A percentile compares a stretch with the other conserved stretches of the same genome.
These are phyloP conservation scores for Colletotrichum sansevieriae DNA, from an alignment of 2,329 filamentous ascomycete genomes.

Conservation along the genomic window DNA sequence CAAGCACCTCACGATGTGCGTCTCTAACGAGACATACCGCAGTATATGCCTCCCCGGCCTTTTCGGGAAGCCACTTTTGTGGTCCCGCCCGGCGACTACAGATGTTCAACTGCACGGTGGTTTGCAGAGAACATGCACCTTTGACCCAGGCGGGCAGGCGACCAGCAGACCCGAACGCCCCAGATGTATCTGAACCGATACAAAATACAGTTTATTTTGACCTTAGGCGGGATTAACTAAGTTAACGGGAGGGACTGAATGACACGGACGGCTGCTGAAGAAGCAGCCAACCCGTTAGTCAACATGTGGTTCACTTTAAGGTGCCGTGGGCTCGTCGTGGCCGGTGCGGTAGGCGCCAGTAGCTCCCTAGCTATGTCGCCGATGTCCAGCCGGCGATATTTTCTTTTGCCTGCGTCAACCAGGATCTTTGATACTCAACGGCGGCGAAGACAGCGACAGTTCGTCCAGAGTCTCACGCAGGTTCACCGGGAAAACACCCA, in stretches of 20 bases:
- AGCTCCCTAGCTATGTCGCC: neutral
- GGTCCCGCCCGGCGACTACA: neutral
- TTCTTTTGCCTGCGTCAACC: slow-evolving; percentile 4
- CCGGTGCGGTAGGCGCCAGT: no score
- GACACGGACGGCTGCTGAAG: slow-evolving; percentile 22
- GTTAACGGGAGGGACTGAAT: neutral
- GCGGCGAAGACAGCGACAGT: neutral
- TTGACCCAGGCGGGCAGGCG: no score
- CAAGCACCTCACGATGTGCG: no score
- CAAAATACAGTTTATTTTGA: neutral
- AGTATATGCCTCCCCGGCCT: neutral
- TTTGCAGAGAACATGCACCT: no score
- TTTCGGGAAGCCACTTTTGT: neutral
- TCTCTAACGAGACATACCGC: no score
- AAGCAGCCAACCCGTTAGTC: slow-evolving; percentile 1
- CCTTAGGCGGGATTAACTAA: slow-evolving; percentile 2
- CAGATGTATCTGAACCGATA: neutral
- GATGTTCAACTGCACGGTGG: no score
- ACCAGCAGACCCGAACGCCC: neutral
- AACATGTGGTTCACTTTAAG: neutral
- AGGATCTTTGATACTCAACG: neutral
- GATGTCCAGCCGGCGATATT: neutral
- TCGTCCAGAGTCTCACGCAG: neutral
- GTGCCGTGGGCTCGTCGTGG: no score
- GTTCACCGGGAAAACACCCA: neutral